Base-by-base conservation (phyloP, 1,284 basidiomycete species). In the Waitea zeae region DNA sequence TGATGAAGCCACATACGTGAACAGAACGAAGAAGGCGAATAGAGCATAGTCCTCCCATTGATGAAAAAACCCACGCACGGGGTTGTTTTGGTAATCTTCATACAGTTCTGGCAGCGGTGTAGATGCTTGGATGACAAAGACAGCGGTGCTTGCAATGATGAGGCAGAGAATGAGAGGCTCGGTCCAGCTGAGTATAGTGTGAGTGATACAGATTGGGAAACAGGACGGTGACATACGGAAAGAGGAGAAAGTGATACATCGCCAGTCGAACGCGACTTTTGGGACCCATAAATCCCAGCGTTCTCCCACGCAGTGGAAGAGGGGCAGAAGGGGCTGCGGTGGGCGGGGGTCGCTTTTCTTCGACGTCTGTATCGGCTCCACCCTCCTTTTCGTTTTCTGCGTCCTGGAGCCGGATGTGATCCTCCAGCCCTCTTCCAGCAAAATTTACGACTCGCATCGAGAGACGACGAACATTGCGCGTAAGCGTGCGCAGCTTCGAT, bases 11-110 rank as follows among this genome's bases (percentile, higher is more conserved):
- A 73, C 84, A 47, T 55, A 83, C 74, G 89, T 92, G 63, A 90
- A 97, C 42, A 87, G 46, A 43, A 74, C 57, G 54, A 97, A 97
- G 38, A 97, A 58, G 20, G 49, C 67, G 49, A 97, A 84, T 13
- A 97, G 59, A 14, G 67, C 74, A 47, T 73, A 78, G 53, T 97
- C 90, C 46, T 89, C 81, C 87, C 90, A 93, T 11, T 56, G 47
- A 39, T 79, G 74, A 55, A 96, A 95, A 56, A 83, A 96, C 4
- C 84, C 87, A 22, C 54, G 53, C 39, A 44, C 52, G 36, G 11
- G 64, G 46, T 40, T 54, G 35, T 63, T 70, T 50, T 48, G 70
- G 44, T 49, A 58, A 40, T 39, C 54, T 43, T 41, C 62, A 2
- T 63, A 51, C 4, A 77, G 54, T 2, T 67, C 64, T n/a, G n/a